Conservation (phyloP, 2,329 filamentous ascomycete species). For the Fusarium armeniacum region DNA sequence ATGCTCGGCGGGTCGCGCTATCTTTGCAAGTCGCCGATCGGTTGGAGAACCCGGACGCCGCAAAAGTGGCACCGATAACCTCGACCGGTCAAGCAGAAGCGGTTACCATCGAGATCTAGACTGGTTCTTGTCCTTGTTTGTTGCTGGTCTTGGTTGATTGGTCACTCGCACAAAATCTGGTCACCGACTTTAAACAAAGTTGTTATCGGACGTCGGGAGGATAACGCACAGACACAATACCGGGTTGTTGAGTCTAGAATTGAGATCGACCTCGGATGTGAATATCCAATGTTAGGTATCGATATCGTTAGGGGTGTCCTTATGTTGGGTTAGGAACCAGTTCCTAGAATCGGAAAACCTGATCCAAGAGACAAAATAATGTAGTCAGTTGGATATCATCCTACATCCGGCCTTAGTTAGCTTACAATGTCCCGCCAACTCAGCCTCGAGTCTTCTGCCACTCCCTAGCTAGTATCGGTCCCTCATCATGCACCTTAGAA, state of each 20-base stretch:
- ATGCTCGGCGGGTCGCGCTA: slow-evolving; percentile 19
- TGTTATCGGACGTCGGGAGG: background rate
- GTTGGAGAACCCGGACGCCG: slow-evolving; percentile 1
- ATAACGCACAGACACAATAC: background rate
- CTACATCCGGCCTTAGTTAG: too few relatives aligned
- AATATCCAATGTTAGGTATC: background rate
- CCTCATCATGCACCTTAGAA: background rate
- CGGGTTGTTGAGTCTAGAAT: background rate
- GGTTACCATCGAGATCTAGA: background rate
- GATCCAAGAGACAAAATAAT: too few relatives aligned
- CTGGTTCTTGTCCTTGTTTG: background rate
- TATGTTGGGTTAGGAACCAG: background rate
- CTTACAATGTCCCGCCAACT: too few relatives aligned
- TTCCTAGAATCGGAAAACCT: too few relatives aligned
- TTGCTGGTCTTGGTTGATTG: background rate
- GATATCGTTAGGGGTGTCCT: background rate
- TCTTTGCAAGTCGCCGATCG: slow-evolving; percentile 22
- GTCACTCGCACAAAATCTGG: background rate
- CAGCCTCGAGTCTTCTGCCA: background rate
- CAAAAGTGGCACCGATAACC: slow-evolving; percentile 22
- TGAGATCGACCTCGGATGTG: background rate
- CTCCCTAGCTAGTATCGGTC: background rate
- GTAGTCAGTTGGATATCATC: too few relatives aligned
- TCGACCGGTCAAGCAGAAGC: background rate
- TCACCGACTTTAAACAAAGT: background rate